Percentiles rank a stretch among this genome's conserved stretches.
Conservation (phyloP, 2,329 filamentous ascomycete genomes). For the Penicillium glabrum region DNA sequence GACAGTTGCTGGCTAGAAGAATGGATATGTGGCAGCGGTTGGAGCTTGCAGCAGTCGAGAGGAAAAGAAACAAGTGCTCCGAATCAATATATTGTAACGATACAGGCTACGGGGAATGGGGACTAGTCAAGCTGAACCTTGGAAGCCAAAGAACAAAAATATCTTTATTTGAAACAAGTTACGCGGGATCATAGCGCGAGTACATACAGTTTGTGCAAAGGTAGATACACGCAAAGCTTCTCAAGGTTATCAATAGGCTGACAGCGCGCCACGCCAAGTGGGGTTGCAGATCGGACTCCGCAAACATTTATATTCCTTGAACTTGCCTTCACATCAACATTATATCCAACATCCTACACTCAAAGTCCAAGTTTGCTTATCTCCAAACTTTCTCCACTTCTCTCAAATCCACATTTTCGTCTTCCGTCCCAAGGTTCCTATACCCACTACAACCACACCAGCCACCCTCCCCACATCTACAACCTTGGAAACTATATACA, state of each 20-base stretch:
- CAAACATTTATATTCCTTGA: background rate
- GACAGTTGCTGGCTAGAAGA: too few relatives aligned
- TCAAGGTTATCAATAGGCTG: conserved; percentile 11
- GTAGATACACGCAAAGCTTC: too few relatives aligned
- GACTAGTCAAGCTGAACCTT: too few relatives aligned
- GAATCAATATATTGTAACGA: too few relatives aligned
- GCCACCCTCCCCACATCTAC: background rate
- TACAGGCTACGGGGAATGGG: too few relatives aligned
- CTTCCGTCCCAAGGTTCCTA: background rate
- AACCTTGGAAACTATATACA: background rate
- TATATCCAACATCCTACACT: background rate
- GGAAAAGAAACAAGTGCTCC: too few relatives aligned
- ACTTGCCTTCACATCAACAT: background rate
- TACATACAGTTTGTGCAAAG: too few relatives aligned
- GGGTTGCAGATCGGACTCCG: conserved; percentile 14
- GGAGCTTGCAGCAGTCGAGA: too few relatives aligned
- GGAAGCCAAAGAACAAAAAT: too few relatives aligned
- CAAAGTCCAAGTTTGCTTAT: background rate
- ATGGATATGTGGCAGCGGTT: too few relatives aligned
- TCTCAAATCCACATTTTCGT: background rate
- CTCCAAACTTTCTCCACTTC: background rate
- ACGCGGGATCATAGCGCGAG: too few relatives aligned
- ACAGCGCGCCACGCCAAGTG: conserved; percentile 19
- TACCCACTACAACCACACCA: background rate
- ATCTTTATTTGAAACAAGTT: too few relatives aligned